Conservation (phyloP, 306 rosid genomes). For the Begonia masoniana region DNA sequence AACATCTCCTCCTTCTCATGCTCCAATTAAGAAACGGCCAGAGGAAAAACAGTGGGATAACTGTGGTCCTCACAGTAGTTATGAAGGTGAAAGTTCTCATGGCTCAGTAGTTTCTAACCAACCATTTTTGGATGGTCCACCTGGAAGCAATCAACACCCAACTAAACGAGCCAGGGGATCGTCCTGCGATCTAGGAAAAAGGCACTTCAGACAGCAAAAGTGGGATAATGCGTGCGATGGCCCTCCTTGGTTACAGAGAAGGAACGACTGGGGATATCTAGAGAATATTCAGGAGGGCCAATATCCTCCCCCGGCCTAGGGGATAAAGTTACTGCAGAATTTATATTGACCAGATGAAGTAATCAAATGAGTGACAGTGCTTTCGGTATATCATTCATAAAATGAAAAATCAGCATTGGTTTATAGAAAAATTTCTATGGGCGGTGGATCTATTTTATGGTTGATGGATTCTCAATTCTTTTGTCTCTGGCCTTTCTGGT, state of each 20-base stretch:
- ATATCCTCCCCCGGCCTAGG: slow-evolving; percentile 33
- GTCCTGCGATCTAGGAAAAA: slow-evolving; percentile 50
- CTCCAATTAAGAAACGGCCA: slow-evolving; percentile 19
- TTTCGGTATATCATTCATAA: slow-evolving; percentile 45
- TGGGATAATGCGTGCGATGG: slow-evolving; percentile 50
- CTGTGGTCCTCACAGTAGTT: slow-evolving; percentile 19
- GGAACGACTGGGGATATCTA: slow-evolving; percentile 35
- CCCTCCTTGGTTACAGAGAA: slow-evolving; percentile 38
- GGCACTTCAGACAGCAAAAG: slow-evolving; percentile 77
- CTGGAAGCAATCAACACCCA: slow-evolving; percentile 17
- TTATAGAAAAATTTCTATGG: slow-evolving; percentile 27
- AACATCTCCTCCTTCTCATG: slow-evolving; percentile 25
- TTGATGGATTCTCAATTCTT: slow-evolving; percentile 46
- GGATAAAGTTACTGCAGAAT: slow-evolving; percentile 35
- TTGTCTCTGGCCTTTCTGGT: slow-evolving; percentile 32
- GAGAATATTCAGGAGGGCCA: slow-evolving; percentile 33
- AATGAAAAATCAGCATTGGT: slow-evolving; percentile 42
- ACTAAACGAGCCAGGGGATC: slow-evolving; percentile 39
- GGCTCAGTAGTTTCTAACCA: slow-evolving; percentile 37
- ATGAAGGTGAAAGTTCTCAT: slow-evolving; percentile 38
- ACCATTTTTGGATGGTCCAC: slow-evolving; percentile 16
- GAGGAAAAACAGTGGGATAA: slow-evolving; percentile 26
- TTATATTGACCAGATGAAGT: slow-evolving; percentile 43
- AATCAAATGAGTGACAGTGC: slow-evolving; percentile 42
- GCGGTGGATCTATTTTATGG: slow-evolving; percentile 28